phyloP scores from a whole-genome alignment of 148 eudicot genomes.

The Vaccinium macrocarpon region DNA sequence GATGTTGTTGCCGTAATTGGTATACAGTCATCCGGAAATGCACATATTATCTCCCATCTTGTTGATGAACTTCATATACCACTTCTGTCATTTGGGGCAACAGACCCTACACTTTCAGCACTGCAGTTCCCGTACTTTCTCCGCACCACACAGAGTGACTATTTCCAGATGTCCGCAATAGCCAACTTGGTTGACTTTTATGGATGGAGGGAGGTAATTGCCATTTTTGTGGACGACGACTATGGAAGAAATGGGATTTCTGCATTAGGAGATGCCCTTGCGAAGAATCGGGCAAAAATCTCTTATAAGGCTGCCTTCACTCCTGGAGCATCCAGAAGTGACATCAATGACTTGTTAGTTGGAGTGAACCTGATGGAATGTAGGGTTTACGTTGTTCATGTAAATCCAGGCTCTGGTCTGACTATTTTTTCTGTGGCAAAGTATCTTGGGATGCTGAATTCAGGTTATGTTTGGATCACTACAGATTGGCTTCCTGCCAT shows the following conservation, averaged over 20 bases:
- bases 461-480: slow-evolving; percentile 89
- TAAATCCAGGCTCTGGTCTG: slow-evolving; percentile 83
- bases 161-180: slow-evolving; percentile 70
- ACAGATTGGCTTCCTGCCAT: slow-evolving; percentile 87
- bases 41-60: slow-evolving; percentile 58
- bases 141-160: slow-evolving; percentile 61
- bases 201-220: slow-evolving; percentile 67
- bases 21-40: slow-evolving; percentile 75
- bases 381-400: slow-evolving; percentile 81
- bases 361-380: slow-evolving; percentile 68
- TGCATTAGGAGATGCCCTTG: slow-evolving; percentile 56
- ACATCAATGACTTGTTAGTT: slow-evolving; percentile 49
- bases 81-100: slow-evolving; percentile 55
- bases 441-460: slow-evolving; percentile 60
- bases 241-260: slow-evolving; percentile 75
- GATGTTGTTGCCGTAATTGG: slow-evolving; percentile 67
- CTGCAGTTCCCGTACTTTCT: slow-evolving; percentile 63
- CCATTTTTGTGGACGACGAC: slow-evolving; percentile 68
- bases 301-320: slow-evolving; percentile 78
- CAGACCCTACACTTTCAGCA: slow-evolving; percentile 75
- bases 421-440: slow-evolving; percentile 59
- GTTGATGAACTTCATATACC: slow-evolving; percentile 69
- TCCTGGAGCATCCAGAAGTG: slow-evolving; percentile 47
- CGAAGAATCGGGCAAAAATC: slow-evolving; percentile 57
- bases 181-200: slow-evolving; percentile 52